Conservation (phyloP, 2,329 filamentous ascomycete genomes). For the Sphaerulina vaccinii region DNA sequence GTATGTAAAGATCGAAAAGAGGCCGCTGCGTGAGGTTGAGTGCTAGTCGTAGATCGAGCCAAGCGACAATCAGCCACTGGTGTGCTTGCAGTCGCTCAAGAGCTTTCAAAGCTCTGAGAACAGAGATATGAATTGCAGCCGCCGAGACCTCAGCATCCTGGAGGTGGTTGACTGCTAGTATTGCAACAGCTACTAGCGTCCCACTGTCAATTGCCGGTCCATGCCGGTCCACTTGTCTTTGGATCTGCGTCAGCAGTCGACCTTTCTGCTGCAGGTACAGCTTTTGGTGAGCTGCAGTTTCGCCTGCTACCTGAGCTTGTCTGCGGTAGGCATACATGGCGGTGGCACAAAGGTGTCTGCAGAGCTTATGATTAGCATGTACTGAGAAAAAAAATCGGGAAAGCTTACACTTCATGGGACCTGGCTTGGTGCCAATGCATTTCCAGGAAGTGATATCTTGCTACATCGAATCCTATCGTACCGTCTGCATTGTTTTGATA, state of each 20-base stretch:
- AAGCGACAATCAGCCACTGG: conserved; percentile 1
- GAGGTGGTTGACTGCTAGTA: conserved; percentile 1
- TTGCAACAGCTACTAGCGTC: conserved; percentile 1
- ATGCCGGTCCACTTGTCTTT: background rate
- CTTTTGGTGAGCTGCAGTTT: background rate
- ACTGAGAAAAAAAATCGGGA: too few species aligned
- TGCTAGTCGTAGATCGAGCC: conserved; percentile 2
- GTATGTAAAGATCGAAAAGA: conserved; percentile 3
- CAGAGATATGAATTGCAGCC: background rate
- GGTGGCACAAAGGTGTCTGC: background rate
- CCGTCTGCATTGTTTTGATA: background rate
- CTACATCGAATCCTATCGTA: conserved; percentile 1
- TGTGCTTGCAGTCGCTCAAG: background rate
- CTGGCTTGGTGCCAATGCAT: conserved; percentile 2
- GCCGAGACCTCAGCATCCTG: conserved; percentile 1
- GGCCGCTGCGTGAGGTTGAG: conserved; percentile 1
- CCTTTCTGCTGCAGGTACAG: background rate
- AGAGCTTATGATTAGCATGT: background rate
- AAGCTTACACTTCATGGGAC: conserved; percentile 2
- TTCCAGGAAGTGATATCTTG: conserved; percentile 1
- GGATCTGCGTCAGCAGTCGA: background rate
- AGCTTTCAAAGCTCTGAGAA: background rate
- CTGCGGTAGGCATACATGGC: conserved; percentile 5
- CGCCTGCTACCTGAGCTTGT: background rate
- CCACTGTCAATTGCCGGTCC: conserved; percentile 2